Conservation (phyloP, 192 early-diverging fungal genomes). For the Backusella tarrabulga region DNA sequence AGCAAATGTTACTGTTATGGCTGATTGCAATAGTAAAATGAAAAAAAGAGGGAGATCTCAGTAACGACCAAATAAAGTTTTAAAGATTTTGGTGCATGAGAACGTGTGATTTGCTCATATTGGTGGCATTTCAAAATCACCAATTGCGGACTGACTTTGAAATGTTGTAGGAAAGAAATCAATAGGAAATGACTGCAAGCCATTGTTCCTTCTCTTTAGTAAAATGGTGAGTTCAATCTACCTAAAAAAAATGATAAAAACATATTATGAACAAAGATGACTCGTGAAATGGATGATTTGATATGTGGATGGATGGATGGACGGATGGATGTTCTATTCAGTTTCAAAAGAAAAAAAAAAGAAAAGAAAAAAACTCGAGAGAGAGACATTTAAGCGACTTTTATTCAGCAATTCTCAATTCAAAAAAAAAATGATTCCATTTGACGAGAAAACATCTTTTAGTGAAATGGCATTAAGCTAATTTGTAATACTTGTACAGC, state of each 20-base stretch:
- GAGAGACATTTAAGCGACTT: too few species aligned
- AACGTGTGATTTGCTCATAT: too few species aligned
- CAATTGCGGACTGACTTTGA: not conserved
- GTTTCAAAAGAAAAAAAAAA: not conserved
- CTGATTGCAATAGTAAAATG: too few species aligned
- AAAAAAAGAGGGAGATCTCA: too few species aligned
- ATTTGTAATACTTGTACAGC: conserved; percentile 40
- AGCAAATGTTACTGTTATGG: too few species aligned
- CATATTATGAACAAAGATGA: not conserved
- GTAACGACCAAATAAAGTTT: too few species aligned
- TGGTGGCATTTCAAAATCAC: not conserved
- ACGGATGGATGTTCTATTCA: conserved; percentile 18
- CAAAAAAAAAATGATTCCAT: not conserved
- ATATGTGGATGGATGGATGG: conserved; percentile 6
- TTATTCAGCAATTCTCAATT: not conserved
- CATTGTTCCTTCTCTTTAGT: conserved; percentile 37
- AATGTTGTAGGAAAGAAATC: conserved; percentile 36
- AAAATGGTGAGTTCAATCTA: conserved; percentile 9
- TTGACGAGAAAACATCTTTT: not conserved
- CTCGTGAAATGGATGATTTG: not conserved
- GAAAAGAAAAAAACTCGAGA: not conserved
- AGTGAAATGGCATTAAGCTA: not conserved
- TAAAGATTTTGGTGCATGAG: too few species aligned
- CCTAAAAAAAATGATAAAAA: conserved; percentile 18
- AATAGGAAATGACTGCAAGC: not conserved